Evolutionary conservation across 129 eudicot species (phyloP), one percentile per base, ranked within the genome.

Genomic region (Calendula officinalis): DNA sequence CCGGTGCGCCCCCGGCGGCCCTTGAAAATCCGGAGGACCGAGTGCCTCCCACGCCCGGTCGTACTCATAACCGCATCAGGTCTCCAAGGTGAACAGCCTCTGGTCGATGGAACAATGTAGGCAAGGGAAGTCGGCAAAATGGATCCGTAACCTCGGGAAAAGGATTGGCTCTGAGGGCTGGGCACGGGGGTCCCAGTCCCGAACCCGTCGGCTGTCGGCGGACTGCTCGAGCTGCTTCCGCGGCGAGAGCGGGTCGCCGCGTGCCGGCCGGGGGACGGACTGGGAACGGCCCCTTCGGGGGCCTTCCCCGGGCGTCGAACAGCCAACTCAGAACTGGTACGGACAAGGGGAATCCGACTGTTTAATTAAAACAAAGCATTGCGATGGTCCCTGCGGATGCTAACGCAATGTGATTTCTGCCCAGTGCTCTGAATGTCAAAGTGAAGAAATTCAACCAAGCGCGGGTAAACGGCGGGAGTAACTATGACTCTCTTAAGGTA

Each of bases 341-440:
- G 34, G 44, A 27, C 49, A 16, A 39, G 40, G 38, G 27, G 53
- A 40, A 52, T 67, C 42, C 11, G 54, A 55, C 45, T 27, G 39
- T 68, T 40, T 54, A 68, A 40, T 55, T 55, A 55, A 42, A 68
- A 68, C 55, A 68, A 68, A 54, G 50, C 38, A 66, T 39, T 51
- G 60, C 38, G 43, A 67, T 41, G 54, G 63, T 54, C 61, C 62
- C 10, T 53, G 14, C 22, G 41, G 54, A 41, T 62, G 67, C 14
- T 62, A 43, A 42, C 67, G 16, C 34, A 43, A 22, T 62, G 54
- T 43, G 38, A 42, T 54, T 67, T 67, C 53, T 67, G 30, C 39
- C 8, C 27, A 63, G 43, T 63, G 68, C 68, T 27, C 56, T 63
- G 44, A 63, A 44, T 47, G 44, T 40, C 44, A 40, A 40, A 40